phyloP scores from a whole-genome alignment of 2,329 filamentous ascomycete species.

The Scedosporium boydii region DNA sequence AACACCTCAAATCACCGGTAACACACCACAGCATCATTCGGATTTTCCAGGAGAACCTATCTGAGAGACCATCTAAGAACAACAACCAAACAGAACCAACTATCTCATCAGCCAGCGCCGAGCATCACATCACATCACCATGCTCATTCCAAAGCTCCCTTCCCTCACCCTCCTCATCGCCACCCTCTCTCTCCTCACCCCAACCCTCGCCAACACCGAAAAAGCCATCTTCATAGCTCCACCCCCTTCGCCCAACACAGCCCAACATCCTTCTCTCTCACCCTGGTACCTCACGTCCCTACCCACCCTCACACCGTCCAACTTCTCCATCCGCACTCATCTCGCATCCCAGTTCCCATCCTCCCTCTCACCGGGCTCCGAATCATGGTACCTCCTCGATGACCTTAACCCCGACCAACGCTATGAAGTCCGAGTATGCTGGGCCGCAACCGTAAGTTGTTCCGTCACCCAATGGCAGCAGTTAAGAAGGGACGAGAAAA shows the following conservation, averaged over 20 bases:
- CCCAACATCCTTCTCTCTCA: conserved; percentile 24
- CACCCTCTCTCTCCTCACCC: conserved; percentile 10
- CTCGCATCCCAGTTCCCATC: conserved; percentile 61
- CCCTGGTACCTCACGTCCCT: conserved; percentile 47
- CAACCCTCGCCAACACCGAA: conserved; percentile 63
- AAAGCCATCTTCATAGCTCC: conserved; percentile 84
- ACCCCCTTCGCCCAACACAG: conserved; percentile 41
- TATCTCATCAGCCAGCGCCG: background rate
- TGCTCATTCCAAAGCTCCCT: conserved; percentile 3
- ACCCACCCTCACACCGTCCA: conserved; percentile 50
- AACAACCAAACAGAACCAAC: background rate
- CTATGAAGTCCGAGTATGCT: conserved; percentile 90
- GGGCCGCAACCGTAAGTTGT: conserved; percentile 74
- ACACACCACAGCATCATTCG: too few relatives aligned
- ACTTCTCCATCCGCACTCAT: conserved; percentile 48
- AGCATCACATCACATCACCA: background rate
- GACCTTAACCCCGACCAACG: conserved; percentile 59
- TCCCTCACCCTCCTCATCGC: conserved; percentile 7
- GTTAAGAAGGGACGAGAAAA: background rate
- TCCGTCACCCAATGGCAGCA: background rate
- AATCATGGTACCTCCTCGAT: conserved; percentile 73
- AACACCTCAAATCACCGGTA: too few relatives aligned
- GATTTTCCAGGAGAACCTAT: too few relatives aligned
- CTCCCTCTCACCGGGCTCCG: conserved; percentile 41
- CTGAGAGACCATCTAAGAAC: background rate